Evolutionary conservation across 306 rosid genomes (phyloP), one percentile per base, ranked within the genome.

Genomic region (Quercus agrifolia): DNA sequence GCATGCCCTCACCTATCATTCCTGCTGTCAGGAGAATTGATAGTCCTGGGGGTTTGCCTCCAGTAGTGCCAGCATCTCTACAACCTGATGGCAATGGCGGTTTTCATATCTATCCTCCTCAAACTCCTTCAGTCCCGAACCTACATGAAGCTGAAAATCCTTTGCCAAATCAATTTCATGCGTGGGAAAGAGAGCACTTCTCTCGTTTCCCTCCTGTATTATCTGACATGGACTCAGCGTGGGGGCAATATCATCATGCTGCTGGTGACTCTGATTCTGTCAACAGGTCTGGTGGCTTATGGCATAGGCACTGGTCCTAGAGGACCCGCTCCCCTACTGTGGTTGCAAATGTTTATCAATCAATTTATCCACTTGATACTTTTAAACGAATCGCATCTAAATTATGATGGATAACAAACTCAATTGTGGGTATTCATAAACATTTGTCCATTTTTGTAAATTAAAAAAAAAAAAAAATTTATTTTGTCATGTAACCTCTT

Each of bases 261-360:
- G 11, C 70, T 57, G 59, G 59, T 57, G 74, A 67, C 25, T 70
- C 81, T 38, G 81, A 71, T 70, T 78, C 76, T n/a, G 70, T 55
- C 11, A 78, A 57, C 76, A 59, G 76, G 61, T 57, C 70, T 59
- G n/a, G 76, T 46, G 15, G 55, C 71, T 38, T 70, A 11, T 71
- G 81, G 59, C 81, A 27, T 18, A 58, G 76, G 25, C 58, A 56
- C 14, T 28, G 76, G 81, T 27, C 76, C 59, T 77, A 68, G 80
- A 20, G 52, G 28, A 55, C 33, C 38, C 20, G 59, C 62, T 68
- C 19, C 67, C 56, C 44, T 35, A 67, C 67, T 13, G 25, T 33
- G 31, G 19, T 33, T 67, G 74, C 49, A n/a, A 33, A 52, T 14
- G 80, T 35, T 35, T 18, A 38, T 67, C 20, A 19, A 19, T 46